phyloP scores from a whole-genome alignment of 371 early-diverging fungal species.

The Catenaria anguillulae region DNA sequence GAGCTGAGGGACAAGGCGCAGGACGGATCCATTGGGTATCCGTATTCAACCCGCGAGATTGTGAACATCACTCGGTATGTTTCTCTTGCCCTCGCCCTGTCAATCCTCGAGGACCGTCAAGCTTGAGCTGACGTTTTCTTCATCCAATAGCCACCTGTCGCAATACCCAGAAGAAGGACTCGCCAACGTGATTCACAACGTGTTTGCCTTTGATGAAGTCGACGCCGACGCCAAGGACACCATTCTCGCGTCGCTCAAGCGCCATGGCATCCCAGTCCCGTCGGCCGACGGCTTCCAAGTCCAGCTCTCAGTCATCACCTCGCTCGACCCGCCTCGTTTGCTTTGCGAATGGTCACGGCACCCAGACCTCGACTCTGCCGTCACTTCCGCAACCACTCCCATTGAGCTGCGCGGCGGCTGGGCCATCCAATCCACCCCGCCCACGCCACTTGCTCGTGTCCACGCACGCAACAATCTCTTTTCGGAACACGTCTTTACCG shows the following conservation, averaged over 20 bases:
- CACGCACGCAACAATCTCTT: neutral
- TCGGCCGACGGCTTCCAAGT: neutral
- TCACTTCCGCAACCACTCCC: neutral
- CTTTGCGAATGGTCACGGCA: neutral
- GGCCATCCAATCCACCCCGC: neutral
- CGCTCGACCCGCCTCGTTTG: neutral
- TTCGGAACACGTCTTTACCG: neutral
- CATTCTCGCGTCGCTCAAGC: neutral
- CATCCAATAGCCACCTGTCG: neutral
- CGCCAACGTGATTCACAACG: neutral
- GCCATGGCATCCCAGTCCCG: neutral
- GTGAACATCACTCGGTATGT: slow-evolving; percentile 36
- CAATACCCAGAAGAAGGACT: neutral
- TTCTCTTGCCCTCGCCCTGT: too few species aligned
- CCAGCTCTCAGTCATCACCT: neutral
- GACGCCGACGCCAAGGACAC: neutral
- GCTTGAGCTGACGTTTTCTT: too few species aligned
- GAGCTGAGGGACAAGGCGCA: slow-evolving; percentile 59
- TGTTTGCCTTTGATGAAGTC: neutral
- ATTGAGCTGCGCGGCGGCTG: neutral
- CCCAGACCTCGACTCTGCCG: neutral
- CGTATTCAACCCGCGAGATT: slow-evolving; percentile 74
- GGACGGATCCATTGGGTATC: slow-evolving; percentile 61
- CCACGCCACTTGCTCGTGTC: neutral
- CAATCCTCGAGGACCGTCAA: too few species aligned